These are phyloP conservation scores for Aspergillus spinulosporus DNA, from an alignment of 2,329 filamentous ascomycete species.

Conservation along the genomic window DNA sequence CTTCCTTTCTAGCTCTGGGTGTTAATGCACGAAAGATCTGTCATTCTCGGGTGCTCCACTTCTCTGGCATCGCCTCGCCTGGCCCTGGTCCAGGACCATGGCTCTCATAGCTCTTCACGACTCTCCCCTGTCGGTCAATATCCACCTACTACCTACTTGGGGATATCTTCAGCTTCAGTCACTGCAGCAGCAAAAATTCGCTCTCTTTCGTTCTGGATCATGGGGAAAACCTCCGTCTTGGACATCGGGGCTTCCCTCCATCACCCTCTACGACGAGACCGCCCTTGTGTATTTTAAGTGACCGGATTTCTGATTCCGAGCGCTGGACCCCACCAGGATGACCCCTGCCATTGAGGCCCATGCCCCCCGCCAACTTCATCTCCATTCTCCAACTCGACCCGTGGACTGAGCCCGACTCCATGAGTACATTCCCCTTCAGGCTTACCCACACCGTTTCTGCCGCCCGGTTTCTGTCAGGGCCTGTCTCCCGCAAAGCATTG, in stretches of 20 bases:
- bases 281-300: too few species aligned
- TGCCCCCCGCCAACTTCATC: neutral
- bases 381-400: neutral
- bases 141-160: too few species aligned
- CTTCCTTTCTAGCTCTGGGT: neutral
- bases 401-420: neutral
- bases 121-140: too few species aligned
- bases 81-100: neutral
- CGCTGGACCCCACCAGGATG: neutral
- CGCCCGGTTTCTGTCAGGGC: constrained; percentile 30
- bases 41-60: constrained; percentile 12
- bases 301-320: neutral
- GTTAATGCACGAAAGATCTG: constrained; percentile 22
- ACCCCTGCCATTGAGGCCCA: neutral
- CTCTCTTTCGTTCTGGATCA: too few species aligned
- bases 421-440: constrained; percentile 16
- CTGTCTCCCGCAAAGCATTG: constrained; percentile 22
- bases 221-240: too few species aligned
- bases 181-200: too few species aligned
- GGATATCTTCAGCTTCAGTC: too few species aligned
- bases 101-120: too few species aligned
- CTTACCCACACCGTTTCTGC: constrained; percentile 26
- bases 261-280: too few species aligned
- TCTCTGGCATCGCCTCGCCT: constrained; percentile 9
- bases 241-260: too few species aligned